Base-by-base conservation (phyloP, 805 yeast genomes). In the Kuraishia ogatae region DNA sequence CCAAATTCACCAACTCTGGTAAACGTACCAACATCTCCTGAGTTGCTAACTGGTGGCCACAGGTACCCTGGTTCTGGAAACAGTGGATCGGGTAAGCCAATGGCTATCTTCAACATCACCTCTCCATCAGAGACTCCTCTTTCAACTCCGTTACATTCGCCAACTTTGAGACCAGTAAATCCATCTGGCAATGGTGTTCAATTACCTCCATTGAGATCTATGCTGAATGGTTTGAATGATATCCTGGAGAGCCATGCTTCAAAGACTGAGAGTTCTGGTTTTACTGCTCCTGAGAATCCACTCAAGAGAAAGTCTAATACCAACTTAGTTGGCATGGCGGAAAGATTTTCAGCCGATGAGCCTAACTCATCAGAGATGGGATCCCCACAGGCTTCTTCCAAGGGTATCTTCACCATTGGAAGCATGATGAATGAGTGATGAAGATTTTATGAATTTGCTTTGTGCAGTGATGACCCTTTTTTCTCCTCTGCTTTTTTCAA, bases 71-170 rank as follows among this genome's bases (percentile, higher is more conserved):
- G 48, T 10, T 20, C 48, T 6, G 35, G 43, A 5, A 35, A 17
- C 17, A 35, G 13, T 15, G n/a, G 43, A 8, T 21, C 46, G 8
- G 20, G 28, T 13, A 53, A 53, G 35, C 59, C 67, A 6, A 60
- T 60, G 59, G 66, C 68, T 47, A 62, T 66, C 23, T 68, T 68
- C 59, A 68, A 64, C 52, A 62, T 70, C 23, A 63, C 69, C 3
- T 67, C 74, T 1, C 73, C 74, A 3, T 53, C 57, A 1, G 72
- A 68, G 35, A 67, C 70, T 17, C 75, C 74, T 22, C 57, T 67
- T 19, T 54, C 66, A 1, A 70, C 74, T 0, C 75, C 75, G 1
- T 49, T 66, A 47, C 74, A 71, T 53, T 71, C 74, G 5, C 75
- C 75, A n/a, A 65, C 65, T 19, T 60, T 71, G 55, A 63, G 59